Conservation (phyloP, 306 rosid genomes). For the Aeschynomene evenia region DNA sequence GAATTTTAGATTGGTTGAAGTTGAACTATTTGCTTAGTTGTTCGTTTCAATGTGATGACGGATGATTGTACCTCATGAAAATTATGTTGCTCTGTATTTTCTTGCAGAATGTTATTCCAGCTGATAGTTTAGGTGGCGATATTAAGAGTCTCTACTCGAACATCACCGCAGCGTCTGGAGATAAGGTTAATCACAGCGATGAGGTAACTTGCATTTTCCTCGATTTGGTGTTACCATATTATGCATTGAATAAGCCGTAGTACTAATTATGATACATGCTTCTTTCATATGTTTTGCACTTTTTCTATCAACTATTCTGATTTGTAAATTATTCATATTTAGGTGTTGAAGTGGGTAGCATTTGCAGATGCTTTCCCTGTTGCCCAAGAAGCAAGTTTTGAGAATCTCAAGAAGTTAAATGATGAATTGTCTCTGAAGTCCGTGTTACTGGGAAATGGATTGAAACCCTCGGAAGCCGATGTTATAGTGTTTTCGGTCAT, state of each 20-base stretch:
- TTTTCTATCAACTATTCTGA: not conserved
- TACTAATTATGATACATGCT: not conserved
- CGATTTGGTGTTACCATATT: not conserved
- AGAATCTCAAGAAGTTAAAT: constrained; percentile 62
- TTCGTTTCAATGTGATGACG: not conserved
- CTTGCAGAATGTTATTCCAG: constrained; percentile 55
- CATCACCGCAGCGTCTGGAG: constrained; percentile 40
- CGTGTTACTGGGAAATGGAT: constrained; percentile 75
- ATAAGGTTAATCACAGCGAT: constrained; percentile 39
- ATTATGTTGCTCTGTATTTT: constrained; percentile 27
- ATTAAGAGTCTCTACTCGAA: constrained; percentile 47
- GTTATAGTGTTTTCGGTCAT: constrained; percentile 66
- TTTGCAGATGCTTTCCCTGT: constrained; percentile 69
- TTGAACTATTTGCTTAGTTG: not conserved
- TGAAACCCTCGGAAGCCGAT: constrained; percentile 75
- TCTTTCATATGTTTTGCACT: not conserved
- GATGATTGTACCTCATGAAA: not conserved
- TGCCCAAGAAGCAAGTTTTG: constrained; percentile 45
- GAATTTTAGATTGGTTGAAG: not conserved
- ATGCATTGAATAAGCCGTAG: not conserved
- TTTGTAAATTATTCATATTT: constrained; percentile 20
- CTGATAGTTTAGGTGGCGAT: constrained; percentile 46
- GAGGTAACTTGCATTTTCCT: constrained; percentile 36
- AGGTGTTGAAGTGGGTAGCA: constrained; percentile 72
- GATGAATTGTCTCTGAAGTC: constrained; percentile 56